Conservation (phyloP, 495 filamentous ascomycete species). For the Neurospora sp. region DNA sequence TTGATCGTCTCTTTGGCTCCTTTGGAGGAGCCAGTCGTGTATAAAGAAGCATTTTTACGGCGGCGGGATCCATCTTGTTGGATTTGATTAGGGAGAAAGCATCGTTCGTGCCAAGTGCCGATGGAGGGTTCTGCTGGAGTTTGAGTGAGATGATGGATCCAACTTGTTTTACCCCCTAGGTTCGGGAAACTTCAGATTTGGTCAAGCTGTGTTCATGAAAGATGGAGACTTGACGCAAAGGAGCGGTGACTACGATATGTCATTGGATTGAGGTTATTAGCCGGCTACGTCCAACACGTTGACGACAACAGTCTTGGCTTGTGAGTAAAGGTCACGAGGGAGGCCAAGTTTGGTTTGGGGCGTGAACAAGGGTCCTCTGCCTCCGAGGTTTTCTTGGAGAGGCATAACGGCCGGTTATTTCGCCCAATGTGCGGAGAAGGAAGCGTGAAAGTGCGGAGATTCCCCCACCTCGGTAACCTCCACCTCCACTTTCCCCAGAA, state of each 20-base stretch:
- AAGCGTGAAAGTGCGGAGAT: background rate
- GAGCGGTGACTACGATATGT: background rate
- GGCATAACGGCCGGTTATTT: background rate
- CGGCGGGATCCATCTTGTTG: background rate
- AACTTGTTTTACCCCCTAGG: background rate
- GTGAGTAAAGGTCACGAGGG: background rate
- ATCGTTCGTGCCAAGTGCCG: background rate
- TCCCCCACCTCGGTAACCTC: background rate
- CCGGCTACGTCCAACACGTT: background rate
- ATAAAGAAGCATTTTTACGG: constrained; percentile 44
- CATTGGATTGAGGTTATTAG: background rate
- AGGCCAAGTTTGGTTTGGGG: background rate
- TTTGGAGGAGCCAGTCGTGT: constrained; percentile 47
- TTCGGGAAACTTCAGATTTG: background rate
- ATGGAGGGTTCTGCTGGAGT: background rate
- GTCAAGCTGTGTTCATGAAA: background rate
- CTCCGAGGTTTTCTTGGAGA: background rate
- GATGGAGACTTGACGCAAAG: background rate
- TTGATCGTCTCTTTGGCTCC: constrained; percentile 48
- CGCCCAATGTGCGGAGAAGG: background rate
- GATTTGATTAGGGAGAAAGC: background rate
- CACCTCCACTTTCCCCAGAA: background rate
- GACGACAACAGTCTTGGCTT: background rate
- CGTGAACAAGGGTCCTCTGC: background rate
- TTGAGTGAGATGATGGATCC: background rate